Base-by-base conservation (phyloP, 2,329 filamentous ascomycete species). In the Cryphonectria radicalis region DNA sequence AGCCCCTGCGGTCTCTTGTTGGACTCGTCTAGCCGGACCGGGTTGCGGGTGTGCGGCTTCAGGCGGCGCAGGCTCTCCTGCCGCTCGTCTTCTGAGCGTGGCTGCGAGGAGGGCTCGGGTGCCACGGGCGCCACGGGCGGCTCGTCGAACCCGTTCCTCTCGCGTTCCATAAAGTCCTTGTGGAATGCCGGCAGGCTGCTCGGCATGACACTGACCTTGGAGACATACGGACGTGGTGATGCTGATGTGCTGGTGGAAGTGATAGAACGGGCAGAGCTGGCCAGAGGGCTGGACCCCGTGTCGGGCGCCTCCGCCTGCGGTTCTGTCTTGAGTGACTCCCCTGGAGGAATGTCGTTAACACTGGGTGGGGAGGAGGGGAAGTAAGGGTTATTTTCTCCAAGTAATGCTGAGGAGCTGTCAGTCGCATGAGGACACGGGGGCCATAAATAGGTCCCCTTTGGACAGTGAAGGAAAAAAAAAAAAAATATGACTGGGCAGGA, bases 161-260 rank as follows among this genome's bases (percentile, higher is more conserved):
- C 85, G 69, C 92, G 90, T 78, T 94, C 92, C 88, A 98, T 95
- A 75, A 92, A 96, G 68, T 96, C 95, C 74, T 92, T 91, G 81
- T 99, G 96, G 72, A 97, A 97, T 43, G 93, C 90, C 8, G 96
- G 94, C 60, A 99, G 83, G 81, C 94, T 98, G 75, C 93, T 97
- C 4, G 96, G 95, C 14, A 99, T 84, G 65, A 99, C 93, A 73
- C 93, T 93, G 67, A 99, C 93, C 75, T 97, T 97, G 81, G 92
- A 97, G 66, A 93, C 85, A 72, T 93, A 89, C 3, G 89, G 85
- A 40, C 88, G 82, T 19, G 85, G 82, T 25, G 84, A 84, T 4
- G 81, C 81, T 46, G 82, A 82, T 28, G 84, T 83, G 74, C 81
- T 82, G 10, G 83, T 84, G 5, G 87, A 87, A 42, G 84, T 80